phyloP scores from a whole-genome alignment of 2,329 filamentous ascomycete species.

The Cladosporium oxysporum region DNA sequence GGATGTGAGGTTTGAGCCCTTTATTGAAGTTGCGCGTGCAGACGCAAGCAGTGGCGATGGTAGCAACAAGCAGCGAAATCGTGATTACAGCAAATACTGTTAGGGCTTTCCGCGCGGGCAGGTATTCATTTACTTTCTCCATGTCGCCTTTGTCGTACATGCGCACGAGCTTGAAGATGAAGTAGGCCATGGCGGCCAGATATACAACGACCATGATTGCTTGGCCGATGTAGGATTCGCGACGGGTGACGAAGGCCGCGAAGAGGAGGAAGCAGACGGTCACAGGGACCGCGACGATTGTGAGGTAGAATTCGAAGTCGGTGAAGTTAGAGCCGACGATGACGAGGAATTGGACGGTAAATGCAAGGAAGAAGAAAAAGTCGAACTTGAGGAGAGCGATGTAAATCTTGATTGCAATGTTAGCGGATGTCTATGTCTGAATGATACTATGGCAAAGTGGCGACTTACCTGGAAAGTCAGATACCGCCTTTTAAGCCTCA shows the following conservation, averaged over 20 bases:
- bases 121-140: constrained; percentile 57
- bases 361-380: constrained; percentile 99
- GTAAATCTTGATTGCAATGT: constrained; percentile 71
- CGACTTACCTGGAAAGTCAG: constrained; percentile 86
- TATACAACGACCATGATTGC: constrained; percentile 76
- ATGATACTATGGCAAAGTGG: neutral
- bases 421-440: neutral
- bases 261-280: constrained; percentile 85
- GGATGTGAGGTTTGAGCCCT: constrained; percentile 84
- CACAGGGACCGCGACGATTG: constrained; percentile 84
- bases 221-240: constrained; percentile 80
- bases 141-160: constrained; percentile 70
- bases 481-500: constrained; percentile 95
- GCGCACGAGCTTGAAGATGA: constrained; percentile 95
- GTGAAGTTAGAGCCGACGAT: constrained; percentile 74
- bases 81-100: constrained; percentile 95
- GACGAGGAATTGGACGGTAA: constrained; percentile 96
- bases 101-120: constrained; percentile 77
- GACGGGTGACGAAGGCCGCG: constrained; percentile 81
- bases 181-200: constrained; percentile 87
- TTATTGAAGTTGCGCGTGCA: constrained; percentile 90
- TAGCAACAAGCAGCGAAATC: constrained; percentile 82
- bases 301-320: constrained; percentile 78
- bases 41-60: constrained; percentile 81
- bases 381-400: constrained; percentile 98